These are phyloP conservation scores for Phytophthora aleatoria DNA, from an alignment of 352 stramenopile genomes.

Conservation along the genomic window DNA sequence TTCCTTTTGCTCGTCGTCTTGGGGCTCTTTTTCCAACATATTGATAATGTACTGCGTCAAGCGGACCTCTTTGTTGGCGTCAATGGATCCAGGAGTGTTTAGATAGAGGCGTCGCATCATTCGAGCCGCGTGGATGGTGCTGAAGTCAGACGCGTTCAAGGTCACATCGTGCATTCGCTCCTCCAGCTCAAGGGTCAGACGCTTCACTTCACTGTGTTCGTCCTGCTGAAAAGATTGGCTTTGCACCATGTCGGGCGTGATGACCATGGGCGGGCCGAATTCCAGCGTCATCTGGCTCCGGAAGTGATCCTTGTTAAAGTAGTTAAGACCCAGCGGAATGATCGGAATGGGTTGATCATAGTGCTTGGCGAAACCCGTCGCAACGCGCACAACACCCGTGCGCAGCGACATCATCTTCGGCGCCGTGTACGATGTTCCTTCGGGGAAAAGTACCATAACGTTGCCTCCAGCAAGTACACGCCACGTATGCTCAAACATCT, in stretches of 20 bases:
- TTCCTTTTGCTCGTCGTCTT: slow-evolving; percentile 44
- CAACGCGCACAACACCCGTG: slow-evolving; percentile 74
- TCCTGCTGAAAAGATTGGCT: slow-evolving; percentile 42
- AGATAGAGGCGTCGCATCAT: slow-evolving; percentile 75
- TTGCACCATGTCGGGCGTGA: slow-evolving; percentile 54
- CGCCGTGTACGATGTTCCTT: slow-evolving; percentile 82
- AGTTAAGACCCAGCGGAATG: slow-evolving; percentile 73
- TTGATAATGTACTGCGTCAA: slow-evolving; percentile 82
- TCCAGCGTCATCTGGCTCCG: slow-evolving; percentile 74
- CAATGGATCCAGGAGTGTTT: slow-evolving; percentile 63
- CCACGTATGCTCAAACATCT: slow-evolving; percentile 84
- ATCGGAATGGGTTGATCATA: slow-evolving; percentile 76
- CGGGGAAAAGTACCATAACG: slow-evolving; percentile 80
- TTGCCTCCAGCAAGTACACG: slow-evolving; percentile 58
- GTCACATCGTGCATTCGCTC: slow-evolving; percentile 47
- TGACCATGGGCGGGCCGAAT: slow-evolving; percentile 64
- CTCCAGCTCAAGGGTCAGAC: slow-evolving; percentile 48
- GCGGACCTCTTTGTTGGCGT: slow-evolving; percentile 72
- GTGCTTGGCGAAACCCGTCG: slow-evolving; percentile 69
- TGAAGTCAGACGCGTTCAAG: slow-evolving; percentile 71
- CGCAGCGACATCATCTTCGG: slow-evolving; percentile 80
- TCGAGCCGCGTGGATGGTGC: slow-evolving; percentile 59
- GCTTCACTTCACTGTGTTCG: slow-evolving; percentile 58
- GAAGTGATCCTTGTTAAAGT: slow-evolving; percentile 88
- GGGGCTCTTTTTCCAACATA: slow-evolving; percentile 57